These are phyloP conservation scores for Cyphellophora europaea DNA, from an alignment of 2,329 filamentous ascomycete species.

Conservation along the genomic window DNA sequence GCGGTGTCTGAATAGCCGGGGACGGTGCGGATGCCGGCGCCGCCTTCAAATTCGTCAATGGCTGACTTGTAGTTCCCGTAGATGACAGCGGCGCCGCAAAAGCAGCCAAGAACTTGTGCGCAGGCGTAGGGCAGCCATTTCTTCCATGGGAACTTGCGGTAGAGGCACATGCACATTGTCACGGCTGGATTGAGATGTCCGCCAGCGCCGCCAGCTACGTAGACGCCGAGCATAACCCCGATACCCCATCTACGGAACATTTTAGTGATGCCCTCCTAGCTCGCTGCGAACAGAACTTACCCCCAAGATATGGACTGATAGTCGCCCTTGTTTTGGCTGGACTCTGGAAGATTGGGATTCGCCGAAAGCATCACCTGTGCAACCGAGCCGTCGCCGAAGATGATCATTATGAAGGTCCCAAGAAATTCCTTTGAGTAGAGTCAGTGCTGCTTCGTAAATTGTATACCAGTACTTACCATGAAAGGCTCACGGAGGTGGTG, in stretches of 20 bases:
- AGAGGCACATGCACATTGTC: conserved; percentile 54
- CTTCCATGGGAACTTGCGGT: conserved; percentile 49
- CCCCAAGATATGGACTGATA: too few relatives aligned
- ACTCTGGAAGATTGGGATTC: conserved; percentile 13
- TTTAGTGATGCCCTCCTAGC: too few relatives aligned
- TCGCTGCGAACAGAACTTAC: too few relatives aligned
- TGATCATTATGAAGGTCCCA: conserved; percentile 50
- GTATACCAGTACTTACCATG: too few relatives aligned
- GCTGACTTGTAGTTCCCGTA: conserved; percentile 50
- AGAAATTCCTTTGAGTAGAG: too few relatives aligned
- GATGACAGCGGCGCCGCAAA: conserved; percentile 44
- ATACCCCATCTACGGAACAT: conserved; percentile 33
- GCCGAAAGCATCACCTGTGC: conserved; percentile 50
- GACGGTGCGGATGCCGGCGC: conserved; percentile 48
- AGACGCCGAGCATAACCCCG: conserved; percentile 55
- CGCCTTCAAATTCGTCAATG: conserved; percentile 52
- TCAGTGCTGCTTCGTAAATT: too few relatives aligned
- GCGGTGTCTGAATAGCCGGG: conserved; percentile 42
- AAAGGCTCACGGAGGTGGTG: conserved; percentile 43
- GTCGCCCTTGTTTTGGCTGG: conserved; percentile 20
- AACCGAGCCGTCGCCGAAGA: conserved; percentile 55
- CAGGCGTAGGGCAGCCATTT: conserved; percentile 53
- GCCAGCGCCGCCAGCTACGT: conserved; percentile 44
- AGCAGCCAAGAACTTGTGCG: conserved; percentile 54
- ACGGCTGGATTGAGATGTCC: conserved; percentile 58